Evolutionary conservation across 202 grass and related monocot genomes (phyloP).

Genomic region (Carex arenaria): DNA sequence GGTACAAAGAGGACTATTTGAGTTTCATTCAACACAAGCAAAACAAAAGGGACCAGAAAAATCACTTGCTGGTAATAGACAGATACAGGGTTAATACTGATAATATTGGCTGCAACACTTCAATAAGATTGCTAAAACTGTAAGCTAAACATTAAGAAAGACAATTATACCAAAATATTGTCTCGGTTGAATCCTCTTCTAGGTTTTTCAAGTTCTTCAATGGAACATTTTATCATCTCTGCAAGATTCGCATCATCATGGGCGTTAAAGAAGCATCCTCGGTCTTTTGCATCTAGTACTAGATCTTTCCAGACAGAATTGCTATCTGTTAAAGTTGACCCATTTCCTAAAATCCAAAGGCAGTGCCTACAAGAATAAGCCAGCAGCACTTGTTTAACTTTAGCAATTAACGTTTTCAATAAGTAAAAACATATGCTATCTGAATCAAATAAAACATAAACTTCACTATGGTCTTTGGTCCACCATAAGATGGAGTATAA

Average conservation of each 20-base stretch:
- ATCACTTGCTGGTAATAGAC: background rate
- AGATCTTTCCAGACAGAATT: constrained; percentile 63
- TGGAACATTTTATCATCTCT: constrained; percentile 35
- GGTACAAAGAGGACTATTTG: background rate
- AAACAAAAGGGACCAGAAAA: background rate
- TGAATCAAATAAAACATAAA: background rate
- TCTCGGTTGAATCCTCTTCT: constrained; percentile 10
- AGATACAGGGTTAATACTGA: background rate
- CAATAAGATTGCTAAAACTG: background rate
- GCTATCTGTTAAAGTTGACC: constrained; percentile 54
- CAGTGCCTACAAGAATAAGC: constrained; percentile 45
- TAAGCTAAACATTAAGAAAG: background rate
- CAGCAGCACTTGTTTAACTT: background rate
- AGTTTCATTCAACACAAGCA: constrained; percentile 3
- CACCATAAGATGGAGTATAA: background rate
- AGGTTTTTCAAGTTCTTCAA: constrained; percentile 12
- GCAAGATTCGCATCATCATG: constrained; percentile 39
- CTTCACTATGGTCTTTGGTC: background rate
- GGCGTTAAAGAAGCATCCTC: constrained; percentile 61
- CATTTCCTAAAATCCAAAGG: constrained; percentile 84
- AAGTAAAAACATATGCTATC: background rate
- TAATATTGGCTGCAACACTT: background rate
- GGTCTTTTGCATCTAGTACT: constrained; percentile 52
- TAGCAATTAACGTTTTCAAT: constrained; percentile 1
- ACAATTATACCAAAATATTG: background rate